phyloP scores from a whole-genome alignment of 2,329 filamentous ascomycete genomes.

The Grosmannia serpens region DNA sequence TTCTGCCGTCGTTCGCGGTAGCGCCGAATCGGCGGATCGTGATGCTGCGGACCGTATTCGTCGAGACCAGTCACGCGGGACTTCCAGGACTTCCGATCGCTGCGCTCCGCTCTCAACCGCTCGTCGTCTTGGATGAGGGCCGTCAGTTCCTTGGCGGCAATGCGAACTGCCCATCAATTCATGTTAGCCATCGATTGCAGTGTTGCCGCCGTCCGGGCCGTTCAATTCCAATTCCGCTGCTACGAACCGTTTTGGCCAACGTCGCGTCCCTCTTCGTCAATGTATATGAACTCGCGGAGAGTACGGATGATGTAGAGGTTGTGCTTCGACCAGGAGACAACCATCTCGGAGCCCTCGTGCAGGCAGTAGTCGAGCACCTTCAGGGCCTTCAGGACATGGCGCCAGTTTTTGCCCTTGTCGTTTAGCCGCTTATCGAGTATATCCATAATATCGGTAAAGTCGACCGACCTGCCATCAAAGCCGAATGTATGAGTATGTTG shows the following conservation, averaged over 20 bases:
- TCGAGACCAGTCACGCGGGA: constrained; percentile 89
- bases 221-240: neutral
- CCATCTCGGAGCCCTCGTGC: constrained; percentile 90
- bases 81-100: constrained; percentile 91
- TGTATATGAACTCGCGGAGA: constrained; percentile 88
- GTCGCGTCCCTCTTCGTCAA: constrained; percentile 89
- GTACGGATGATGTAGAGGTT: constrained; percentile 99
- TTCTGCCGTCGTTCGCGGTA: constrained; percentile 37
- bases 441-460: constrained; percentile 99
- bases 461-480: constrained; percentile 56
- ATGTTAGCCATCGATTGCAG: neutral
- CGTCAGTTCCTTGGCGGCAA: constrained; percentile 92
- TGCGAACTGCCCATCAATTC: constrained; percentile 58
- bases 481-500: neutral
- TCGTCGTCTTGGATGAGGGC: constrained; percentile 89
- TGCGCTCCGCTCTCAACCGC: constrained; percentile 76
- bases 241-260: constrained; percentile 87
- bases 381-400: constrained; percentile 91
- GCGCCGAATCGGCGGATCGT: constrained; percentile 27
- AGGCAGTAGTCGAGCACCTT: constrained; percentile 98
- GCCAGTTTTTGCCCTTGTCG: constrained; percentile 99
- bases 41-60: constrained; percentile 50
- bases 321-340: constrained; percentile 95
- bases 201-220: too few species aligned
- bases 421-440: constrained; percentile 98